Conservation (phyloP, 192 early-diverging fungal genomes). For the Hyaloraphidium curvatum region DNA sequence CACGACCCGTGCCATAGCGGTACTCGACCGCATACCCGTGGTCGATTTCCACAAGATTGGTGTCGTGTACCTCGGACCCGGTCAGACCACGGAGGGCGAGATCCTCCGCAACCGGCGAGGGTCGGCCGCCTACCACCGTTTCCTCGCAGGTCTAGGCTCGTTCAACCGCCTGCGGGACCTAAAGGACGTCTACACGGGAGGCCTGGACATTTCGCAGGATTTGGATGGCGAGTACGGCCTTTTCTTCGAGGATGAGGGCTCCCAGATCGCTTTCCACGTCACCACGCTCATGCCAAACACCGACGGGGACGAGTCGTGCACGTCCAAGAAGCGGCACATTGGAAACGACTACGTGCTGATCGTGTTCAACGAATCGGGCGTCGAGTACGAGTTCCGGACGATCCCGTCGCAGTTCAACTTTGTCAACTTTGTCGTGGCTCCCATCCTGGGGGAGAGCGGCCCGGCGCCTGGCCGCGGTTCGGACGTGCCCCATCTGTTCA, state of each 20-base stretch:
- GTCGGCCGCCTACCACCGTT: slow-evolving; percentile 67
- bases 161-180: slow-evolving; percentile 43
- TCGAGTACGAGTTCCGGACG: slow-evolving; percentile 67
- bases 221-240: slow-evolving; percentile 72
- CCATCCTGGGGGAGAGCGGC: slow-evolving; percentile 20
- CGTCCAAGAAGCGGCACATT: slow-evolving; percentile 83
- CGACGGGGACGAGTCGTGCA: slow-evolving; percentile 55
- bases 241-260: slow-evolving; percentile 62
- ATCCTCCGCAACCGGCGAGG: slow-evolving; percentile 78
- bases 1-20: slow-evolving; percentile 49
- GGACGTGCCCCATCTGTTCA: slow-evolving; percentile 21
- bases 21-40: slow-evolving; percentile 71
- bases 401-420: slow-evolving; percentile 89
- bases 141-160: slow-evolving; percentile 61
- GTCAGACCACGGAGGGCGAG: slow-evolving; percentile 62
- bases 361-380: slow-evolving; percentile 80
- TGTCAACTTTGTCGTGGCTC: slow-evolving; percentile 83
- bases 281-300: slow-evolving; percentile 86
- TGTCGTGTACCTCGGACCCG: slow-evolving; percentile 73
- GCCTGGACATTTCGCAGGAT: slow-evolving; percentile 63
- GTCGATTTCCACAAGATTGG: slow-evolving; percentile 91
- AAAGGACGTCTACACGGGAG: slow-evolving; percentile 63
- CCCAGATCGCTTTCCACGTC: slow-evolving; percentile 80
- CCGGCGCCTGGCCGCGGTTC: neutral
- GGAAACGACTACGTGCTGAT: slow-evolving; percentile 94